phyloP scores from a whole-genome alignment of 139 green algal species.

The Chlorella vulgaris region DNA sequence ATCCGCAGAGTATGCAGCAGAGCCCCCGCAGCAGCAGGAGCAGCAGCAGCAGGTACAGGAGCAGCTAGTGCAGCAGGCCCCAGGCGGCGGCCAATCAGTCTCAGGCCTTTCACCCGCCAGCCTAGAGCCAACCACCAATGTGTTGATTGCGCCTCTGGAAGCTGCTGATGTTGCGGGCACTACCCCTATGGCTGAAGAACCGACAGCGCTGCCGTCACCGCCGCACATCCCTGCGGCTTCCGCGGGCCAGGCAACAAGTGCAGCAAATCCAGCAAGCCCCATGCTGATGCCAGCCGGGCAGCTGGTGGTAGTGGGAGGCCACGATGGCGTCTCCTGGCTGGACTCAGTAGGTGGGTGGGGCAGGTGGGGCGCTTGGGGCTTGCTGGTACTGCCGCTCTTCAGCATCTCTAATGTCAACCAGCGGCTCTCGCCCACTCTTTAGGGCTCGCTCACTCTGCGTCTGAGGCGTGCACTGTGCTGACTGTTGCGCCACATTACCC shows the following conservation, averaged over 20 bases:
- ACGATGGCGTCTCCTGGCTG: slow-evolving; percentile 43
- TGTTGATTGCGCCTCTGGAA: too few relatives aligned
- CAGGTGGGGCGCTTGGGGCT: background rate
- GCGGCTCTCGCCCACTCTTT: too few relatives aligned
- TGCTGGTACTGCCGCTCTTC: too few relatives aligned
- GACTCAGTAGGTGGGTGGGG: slow-evolving; percentile 30
- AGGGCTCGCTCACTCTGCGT: too few relatives aligned
- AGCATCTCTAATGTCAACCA: too few relatives aligned
- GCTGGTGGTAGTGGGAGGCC: slow-evolving; percentile 38
- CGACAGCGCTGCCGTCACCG: too few relatives aligned
- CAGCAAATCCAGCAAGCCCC: background rate
- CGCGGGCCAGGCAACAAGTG: background rate
- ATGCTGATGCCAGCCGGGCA: background rate
- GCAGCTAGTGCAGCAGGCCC: background rate
- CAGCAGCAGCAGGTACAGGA: background rate
- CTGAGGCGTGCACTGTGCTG: too few relatives aligned
- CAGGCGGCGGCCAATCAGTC: slow-evolving; percentile 19
- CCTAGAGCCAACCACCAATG: too few relatives aligned
- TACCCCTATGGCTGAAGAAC: too few relatives aligned
- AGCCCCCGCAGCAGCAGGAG: background rate
- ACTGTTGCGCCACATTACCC: too few relatives aligned
- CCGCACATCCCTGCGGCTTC: background rate
- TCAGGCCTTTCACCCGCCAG: background rate
- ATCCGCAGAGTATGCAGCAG: background rate
- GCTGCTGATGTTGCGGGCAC: too few relatives aligned